Evolutionary conservation across 2,329 filamentous ascomycete genomes (phyloP), one percentile per base, ranked within the genome.

Genomic region (Cryphonectria parasitica): DNA sequence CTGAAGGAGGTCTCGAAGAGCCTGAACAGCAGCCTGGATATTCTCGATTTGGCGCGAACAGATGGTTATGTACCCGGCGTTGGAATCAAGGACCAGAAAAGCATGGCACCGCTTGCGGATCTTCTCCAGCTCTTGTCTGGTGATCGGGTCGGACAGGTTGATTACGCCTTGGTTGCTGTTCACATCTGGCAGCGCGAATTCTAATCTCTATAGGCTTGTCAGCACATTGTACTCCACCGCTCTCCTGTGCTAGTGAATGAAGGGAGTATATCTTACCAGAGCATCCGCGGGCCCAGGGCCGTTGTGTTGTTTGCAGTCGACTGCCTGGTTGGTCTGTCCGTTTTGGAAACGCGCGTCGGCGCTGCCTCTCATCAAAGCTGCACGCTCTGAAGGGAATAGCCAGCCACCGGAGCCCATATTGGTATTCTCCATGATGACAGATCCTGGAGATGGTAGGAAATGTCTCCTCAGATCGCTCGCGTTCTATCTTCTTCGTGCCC

Each of bases 51-150:
- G 25, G 39, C 39, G 54, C 10, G 62, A 45, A 36, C 31, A 62
- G 11, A 71, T 54, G 13, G 56, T 63, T 10, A 69, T 52, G 19
- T 63, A 69, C 0, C 25, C 45, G 5, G 58, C n/a, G 25, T 56
- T 66, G 22, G 2, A 52, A 22, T 69, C 31, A 6, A 39, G 28
- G 25, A 62, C 60, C 13, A 71, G 25, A 43, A 64, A 69, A 2
- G 69, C 70, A 19, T 39, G 39, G 70, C 49, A 66, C 11, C 31
- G 49, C 28, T 65, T 45, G 63, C 60, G 68, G 25, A 71, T 69
- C 10, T 63, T 41, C 25, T 54, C 39, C 5, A 71, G 56, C 8
- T 45, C 45, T 13, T 62, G 49, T 4, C n/a, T 66, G 2, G 70
- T 67, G 3, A 64, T 56, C 4, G 49, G 56, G 64, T 71, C 70